Base-by-base conservation (phyloP, 1,284 basidiomycete species). In the Psilocybe mexicana region DNA sequence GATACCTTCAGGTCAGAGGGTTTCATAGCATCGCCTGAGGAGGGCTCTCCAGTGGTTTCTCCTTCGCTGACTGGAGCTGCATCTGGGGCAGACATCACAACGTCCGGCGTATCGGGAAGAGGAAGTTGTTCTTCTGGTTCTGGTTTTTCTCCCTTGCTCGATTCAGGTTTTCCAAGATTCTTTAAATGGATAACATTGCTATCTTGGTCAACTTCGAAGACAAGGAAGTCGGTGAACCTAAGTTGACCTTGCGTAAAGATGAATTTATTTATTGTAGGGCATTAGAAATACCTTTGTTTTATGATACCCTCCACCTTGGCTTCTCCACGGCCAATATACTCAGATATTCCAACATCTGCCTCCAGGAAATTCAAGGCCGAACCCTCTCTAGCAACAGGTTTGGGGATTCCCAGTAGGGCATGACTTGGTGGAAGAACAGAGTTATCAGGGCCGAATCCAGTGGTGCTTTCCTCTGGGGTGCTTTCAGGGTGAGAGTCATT, bases 161-260 rank as follows among this genome's bases (percentile, higher is more conserved):
- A 76, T 69, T 82, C 77, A 5, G 93, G 90, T 71, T 85, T 86
- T 45, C 75, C 82, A 43, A 97, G 81, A 48, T 87, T 85, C 67
- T 90, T 90, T 40, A 97, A 70, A 68, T 92, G 89, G 6, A 95
- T 76, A 3, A 93, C 87, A 59, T 91, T 84, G 43, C 88, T 82
- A 62, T 92, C 86, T 56, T 87, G 80, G 64, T 92, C 86, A 44
- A 98, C 88, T 74, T 98, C 95, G 68, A 84, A 90, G 26, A 98
- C 95, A 62, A 97, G 69, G 70, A 98, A 98, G 74, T 98, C 95
- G 40, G 94, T 95, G 71, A 97, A 97, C 66, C 95, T 96, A 51
- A 44, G 23, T 30, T 28, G 45, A 44, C 4, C 25, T 30, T 35
- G 12, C 2, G 43, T 57, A 23, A 59, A 57, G 49, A 33, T 30